Evolutionary conservation across 768 basidiomycete species (phyloP).

Genomic region (Mycena alexandri): DNA sequence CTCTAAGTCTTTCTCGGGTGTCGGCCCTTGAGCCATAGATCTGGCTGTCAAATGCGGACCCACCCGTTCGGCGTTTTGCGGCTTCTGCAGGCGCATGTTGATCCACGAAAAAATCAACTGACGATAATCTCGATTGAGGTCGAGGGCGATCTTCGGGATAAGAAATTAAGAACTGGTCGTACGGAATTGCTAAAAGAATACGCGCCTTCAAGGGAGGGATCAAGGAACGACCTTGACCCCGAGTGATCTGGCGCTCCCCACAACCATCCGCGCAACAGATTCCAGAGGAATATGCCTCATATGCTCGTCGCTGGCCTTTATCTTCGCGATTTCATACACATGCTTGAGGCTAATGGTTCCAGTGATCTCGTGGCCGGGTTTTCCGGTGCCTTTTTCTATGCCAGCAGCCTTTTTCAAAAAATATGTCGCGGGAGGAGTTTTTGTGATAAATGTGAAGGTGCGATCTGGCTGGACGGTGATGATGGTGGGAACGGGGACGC

Average conservation of each 20-base stretch:
- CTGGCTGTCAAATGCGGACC: slow-evolving; percentile 37
- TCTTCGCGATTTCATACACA: slow-evolving; percentile 98
- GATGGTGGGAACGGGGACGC: slow-evolving; percentile 90
- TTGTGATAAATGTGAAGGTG: slow-evolving; percentile 92
- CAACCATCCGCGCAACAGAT: slow-evolving; percentile 87
- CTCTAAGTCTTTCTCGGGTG: slow-evolving; percentile 32
- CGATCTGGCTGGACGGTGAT: slow-evolving; percentile 96
- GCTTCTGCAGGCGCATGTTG: slow-evolving; percentile 36
- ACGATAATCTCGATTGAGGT: slow-evolving; percentile 15
- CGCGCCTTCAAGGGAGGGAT: slow-evolving; percentile 46
- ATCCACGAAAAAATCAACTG: slow-evolving; percentile 31
- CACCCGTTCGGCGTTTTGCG: slow-evolving; percentile 25
- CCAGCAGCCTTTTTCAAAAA: slow-evolving; percentile 93
- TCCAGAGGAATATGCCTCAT: slow-evolving; percentile 89
- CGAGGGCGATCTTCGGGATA: slow-evolving; percentile 21
- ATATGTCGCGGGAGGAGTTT: slow-evolving; percentile 90
- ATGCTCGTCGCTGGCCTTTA: slow-evolving; percentile 92
- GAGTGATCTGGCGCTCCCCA: slow-evolving; percentile 90
- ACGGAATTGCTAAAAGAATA: slow-evolving; percentile 29
- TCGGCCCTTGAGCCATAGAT: slow-evolving; percentile 34
- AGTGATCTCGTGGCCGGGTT: slow-evolving; percentile 81
- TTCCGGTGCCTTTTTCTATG: slow-evolving; percentile 90
- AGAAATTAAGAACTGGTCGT: slow-evolving; percentile 19
- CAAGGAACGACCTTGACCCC: slow-evolving; percentile 93
- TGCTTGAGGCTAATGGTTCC: slow-evolving; percentile 95